phyloP scores from a whole-genome alignment of 2,329 filamentous ascomycete genomes.

The Chaetomium olivaceum region DNA sequence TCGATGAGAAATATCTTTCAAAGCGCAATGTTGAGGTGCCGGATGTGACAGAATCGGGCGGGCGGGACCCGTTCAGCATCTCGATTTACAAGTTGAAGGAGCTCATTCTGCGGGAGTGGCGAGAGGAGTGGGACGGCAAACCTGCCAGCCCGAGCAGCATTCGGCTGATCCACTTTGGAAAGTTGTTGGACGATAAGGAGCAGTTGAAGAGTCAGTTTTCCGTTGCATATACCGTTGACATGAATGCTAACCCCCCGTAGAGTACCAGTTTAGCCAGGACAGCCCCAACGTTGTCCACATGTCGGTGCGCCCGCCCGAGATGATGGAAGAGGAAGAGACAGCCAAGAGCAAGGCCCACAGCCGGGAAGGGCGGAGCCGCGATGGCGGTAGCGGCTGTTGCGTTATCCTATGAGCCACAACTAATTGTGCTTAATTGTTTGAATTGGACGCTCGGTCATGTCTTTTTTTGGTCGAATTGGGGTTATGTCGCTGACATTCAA shows the following conservation, averaged over 20 bases:
- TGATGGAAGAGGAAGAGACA: conserved; percentile 77
- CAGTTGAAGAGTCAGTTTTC: conserved; percentile 71
- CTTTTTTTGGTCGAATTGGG: background rate
- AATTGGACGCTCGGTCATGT: background rate
- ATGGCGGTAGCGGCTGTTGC: conserved; percentile 50
- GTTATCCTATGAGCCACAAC: conserved; percentile 41
- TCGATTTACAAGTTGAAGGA: conserved; percentile 94
- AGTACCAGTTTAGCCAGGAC: conserved; percentile 75
- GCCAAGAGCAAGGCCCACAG: conserved; percentile 61
- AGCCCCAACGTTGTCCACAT: conserved; percentile 88
- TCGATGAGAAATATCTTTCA: conserved; percentile 81
- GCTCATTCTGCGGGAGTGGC: conserved; percentile 89
- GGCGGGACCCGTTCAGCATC: conserved; percentile 79
- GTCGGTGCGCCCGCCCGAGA: conserved; percentile 84
- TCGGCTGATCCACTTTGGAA: conserved; percentile 87
- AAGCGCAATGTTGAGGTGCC: conserved; percentile 79
- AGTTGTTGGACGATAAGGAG: conserved; percentile 85
- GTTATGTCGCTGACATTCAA: conserved; percentile 5
- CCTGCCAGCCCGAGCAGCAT: conserved; percentile 87
- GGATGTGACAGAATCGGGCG: conserved; percentile 59
- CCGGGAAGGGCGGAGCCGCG: conserved; percentile 44
- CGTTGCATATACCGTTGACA: background rate
- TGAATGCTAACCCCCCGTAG: conserved; percentile 46
- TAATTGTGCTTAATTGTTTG: background rate
- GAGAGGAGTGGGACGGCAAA: conserved; percentile 84